A percentile compares a stretch with the other conserved stretches of the same genome.
These are phyloP conservation scores for Xylaria curta DNA, from an alignment of 495 filamentous ascomycete genomes.

Conservation along the genomic window DNA sequence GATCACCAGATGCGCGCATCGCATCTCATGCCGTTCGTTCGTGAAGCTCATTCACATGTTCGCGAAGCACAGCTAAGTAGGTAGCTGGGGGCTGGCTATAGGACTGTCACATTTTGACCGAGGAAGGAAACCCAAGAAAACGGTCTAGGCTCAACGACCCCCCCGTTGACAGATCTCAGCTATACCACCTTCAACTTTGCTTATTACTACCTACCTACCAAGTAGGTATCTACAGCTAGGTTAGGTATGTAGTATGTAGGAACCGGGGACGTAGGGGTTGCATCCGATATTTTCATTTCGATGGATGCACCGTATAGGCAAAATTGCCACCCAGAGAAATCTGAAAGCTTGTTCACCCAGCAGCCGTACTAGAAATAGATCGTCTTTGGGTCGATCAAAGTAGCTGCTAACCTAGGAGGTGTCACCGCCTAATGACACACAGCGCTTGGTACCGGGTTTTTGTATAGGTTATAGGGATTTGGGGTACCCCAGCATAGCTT, in stretches of 20 bases:
- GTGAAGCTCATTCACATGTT: constrained; percentile 6
- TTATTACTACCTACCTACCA: background rate
- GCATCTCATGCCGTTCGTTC: constrained; percentile 9
- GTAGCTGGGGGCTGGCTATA: too few relatives aligned
- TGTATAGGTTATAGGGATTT: background rate
- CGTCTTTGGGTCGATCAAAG: constrained; percentile 7
- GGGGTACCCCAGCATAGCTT: background rate
- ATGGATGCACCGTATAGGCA: constrained; percentile 16
- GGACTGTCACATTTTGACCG: constrained; percentile 14
- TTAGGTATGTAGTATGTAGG: constrained; percentile 19
- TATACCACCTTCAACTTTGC: constrained; percentile 2
- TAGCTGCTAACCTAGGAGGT: background rate
- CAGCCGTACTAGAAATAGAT: constrained; percentile 8
- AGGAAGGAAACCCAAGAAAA: constrained; percentile 13
- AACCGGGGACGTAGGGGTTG: constrained; percentile 20
- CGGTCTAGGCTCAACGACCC: constrained; percentile 22
- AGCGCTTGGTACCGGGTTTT: background rate
- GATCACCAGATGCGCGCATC: constrained; percentile 17
- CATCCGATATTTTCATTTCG: constrained; percentile 23
- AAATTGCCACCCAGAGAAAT: constrained; percentile 26
- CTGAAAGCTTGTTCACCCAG: constrained; percentile 24
- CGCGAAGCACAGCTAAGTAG: background rate
- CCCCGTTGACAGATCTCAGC: constrained; percentile 24
- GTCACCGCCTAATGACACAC: constrained; percentile 6
- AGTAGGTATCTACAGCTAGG: constrained; percentile 10